Percentiles rank a stretch among this genome's conserved stretches.
Conservation (phyloP, 768 basidiomycete species). For the Tulasnella sp. region DNA sequence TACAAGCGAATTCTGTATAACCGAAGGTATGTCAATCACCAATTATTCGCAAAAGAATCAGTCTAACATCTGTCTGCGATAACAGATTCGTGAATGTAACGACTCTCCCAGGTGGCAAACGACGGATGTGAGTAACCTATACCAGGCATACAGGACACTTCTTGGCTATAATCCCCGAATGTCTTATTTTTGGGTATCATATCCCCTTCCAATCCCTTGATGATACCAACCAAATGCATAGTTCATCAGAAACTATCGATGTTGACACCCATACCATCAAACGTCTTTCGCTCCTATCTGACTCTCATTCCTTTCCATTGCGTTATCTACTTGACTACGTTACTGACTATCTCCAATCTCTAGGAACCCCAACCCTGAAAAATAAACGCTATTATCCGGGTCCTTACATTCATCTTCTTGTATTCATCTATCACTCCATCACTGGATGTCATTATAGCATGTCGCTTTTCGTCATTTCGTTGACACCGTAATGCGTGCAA, state of each 20-base stretch:
- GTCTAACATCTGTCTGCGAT: background rate
- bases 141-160: constrained; percentile 8
- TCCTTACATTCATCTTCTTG: too few relatives aligned
- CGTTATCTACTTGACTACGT: too few relatives aligned
- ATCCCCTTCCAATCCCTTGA: constrained; percentile 26
- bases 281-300: constrained; percentile 99
- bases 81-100: constrained; percentile 87
- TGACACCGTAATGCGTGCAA: too few relatives aligned
- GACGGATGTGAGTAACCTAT: constrained; percentile 72
- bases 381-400: too few relatives aligned
- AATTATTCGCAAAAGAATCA: background rate
- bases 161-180: background rate
- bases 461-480: too few relatives aligned
- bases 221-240: constrained; percentile 68
- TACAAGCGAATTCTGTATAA: constrained; percentile 95
- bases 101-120: constrained; percentile 78
- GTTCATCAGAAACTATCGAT: constrained; percentile 86
- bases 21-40: constrained; percentile 54
- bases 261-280: constrained; percentile 72
- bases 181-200: background rate
- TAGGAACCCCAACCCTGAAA: too few relatives aligned
- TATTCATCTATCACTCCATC: too few relatives aligned
- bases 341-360: too few relatives aligned
- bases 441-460: too few relatives aligned
- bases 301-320: constrained; percentile 29